Percentiles rank a stretch among this genome's conserved stretches.
phyloP scores from a whole-genome alignment of 148 eudicot genomes.

The Fagopyrum esculentum region DNA sequence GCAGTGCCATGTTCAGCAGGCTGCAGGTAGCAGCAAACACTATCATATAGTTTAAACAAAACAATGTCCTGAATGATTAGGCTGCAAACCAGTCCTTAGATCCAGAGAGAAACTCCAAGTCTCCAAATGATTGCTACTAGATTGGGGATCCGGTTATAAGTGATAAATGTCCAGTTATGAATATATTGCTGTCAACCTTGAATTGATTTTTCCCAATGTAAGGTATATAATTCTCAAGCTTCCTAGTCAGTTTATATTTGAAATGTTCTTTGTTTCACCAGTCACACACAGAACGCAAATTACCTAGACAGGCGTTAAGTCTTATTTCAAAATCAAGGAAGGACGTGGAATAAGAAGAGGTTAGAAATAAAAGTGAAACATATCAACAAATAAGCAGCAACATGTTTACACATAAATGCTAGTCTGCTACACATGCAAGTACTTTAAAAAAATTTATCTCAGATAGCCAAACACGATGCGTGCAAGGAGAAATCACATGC shows the following conservation, averaged over 20 bases:
- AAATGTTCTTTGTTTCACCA: not conserved
- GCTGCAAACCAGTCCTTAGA: not conserved
- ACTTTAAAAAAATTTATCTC: not conserved
- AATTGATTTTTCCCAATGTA: not conserved
- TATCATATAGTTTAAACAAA: not conserved
- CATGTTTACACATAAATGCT: not conserved
- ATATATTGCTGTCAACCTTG: not conserved
- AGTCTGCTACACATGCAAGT: slow-evolving; percentile 2
- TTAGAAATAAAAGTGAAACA: not conserved
- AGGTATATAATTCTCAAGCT: not conserved
- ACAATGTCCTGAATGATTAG: not conserved
- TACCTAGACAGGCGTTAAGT: not conserved
- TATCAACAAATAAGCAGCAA: not conserved
- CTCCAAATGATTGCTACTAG: not conserved
- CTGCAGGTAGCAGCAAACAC: not conserved
- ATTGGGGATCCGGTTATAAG: not conserved
- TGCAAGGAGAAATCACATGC: not conserved
- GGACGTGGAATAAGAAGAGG: not conserved
- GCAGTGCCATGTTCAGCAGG: not conserved
- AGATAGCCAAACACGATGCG: not conserved
- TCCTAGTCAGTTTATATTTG: not conserved
- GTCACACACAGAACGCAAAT: not conserved
- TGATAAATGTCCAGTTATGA: not conserved
- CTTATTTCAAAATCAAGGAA: not conserved
- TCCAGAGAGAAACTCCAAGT: not conserved